A percentile compares a stretch with the other conserved stretches of the same genome.
Evolutionary conservation across 345 rosid genomes (phyloP).

Genomic region (Trapa incisa): DNA sequence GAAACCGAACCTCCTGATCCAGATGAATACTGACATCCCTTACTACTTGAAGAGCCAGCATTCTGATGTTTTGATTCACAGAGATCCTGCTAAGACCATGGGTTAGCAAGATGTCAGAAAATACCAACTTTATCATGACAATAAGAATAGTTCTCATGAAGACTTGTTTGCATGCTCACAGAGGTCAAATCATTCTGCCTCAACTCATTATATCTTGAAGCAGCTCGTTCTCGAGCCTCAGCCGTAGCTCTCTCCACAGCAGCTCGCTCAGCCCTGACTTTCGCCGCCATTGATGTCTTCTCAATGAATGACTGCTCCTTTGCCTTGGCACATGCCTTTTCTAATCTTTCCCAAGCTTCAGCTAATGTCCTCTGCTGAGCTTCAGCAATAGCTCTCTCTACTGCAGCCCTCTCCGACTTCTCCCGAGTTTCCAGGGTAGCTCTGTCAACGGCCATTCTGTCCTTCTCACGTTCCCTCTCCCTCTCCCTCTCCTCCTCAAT

Average conservation of each 20-base stretch:
- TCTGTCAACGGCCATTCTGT: conserved; percentile 78
- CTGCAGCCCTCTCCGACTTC: conserved; percentile 40
- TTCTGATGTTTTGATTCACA: conserved; percentile 40
- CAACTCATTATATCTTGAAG: conserved; percentile 39
- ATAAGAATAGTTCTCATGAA: background rate
- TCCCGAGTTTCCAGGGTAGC: conserved; percentile 42
- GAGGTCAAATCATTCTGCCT: conserved; percentile 32
- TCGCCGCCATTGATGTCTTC: conserved; percentile 41
- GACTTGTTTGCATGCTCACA: conserved; percentile 10
- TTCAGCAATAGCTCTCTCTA: conserved; percentile 49
- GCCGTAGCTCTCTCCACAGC: conserved; percentile 85
- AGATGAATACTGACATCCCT: conserved; percentile 39
- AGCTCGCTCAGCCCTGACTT: conserved; percentile 75
- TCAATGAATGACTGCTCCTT: conserved; percentile 58
- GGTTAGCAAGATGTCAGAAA: background rate
- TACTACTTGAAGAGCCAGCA: conserved; percentile 29
- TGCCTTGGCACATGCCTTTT: conserved; percentile 88
- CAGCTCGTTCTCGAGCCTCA: conserved; percentile 94
- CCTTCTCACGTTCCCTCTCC: conserved; percentile 88
- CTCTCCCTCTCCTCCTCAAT: conserved; percentile 82
- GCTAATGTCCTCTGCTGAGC: conserved; percentile 55
- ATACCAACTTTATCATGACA: background rate
- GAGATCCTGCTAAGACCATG: conserved; percentile 27
- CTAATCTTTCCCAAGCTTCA: conserved; percentile 87
- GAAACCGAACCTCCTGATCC: conserved; percentile 30